Base-by-base conservation (phyloP, 495 filamentous ascomycete genomes). In the Xanthoparmelia taractica region DNA sequence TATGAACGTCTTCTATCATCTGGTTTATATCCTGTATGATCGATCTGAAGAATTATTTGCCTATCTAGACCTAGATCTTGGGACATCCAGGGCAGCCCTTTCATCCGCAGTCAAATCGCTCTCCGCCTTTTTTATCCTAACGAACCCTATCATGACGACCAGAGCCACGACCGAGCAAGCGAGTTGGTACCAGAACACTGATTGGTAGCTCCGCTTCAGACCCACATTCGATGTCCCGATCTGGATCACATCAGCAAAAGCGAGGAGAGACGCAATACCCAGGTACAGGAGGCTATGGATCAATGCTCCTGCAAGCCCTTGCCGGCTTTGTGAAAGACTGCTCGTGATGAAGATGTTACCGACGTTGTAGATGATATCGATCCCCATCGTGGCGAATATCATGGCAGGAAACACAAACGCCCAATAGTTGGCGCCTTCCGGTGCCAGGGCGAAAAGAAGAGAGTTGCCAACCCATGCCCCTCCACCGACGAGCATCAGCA, bases 281-380 rank as follows among this genome's bases (percentile, higher is more conserved):
- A 95, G 76, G 64, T 90, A 87, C 37, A 92, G 73, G 4, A 83
- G 77, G 58, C 76, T 80, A 66, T 87, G 86, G 67, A 85, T 83
- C 57, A 87, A 71, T 0, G 85, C 90, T 0, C 91, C 91, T 0
- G 90, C 90, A 0, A 92, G 77, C 1, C 89, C 90, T 71, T 96
- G 91, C 47, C 83, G 79, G 12, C 80, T 76, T 45, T 81, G 79
- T 0, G 90, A 87, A 67, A 94, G 76, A 8, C 81, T 82, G 1
- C 87, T 89, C 0, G 88, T 92, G 70, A 93, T 87, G 71, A 94
- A 95, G 55, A 96, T 84, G 69, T 91, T 94, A 43, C 88, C 82
- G 11, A 96, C 78, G 67, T 89, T 91, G 78, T 87, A 96, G 33
- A 85, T 88, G 64, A 94, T 85, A 68, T 96, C 91, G 55, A 95